Percentiles rank a stretch among this genome's conserved stretches.
Evolutionary conservation across 495 filamentous ascomycete species (phyloP).

Genomic region (Xylaria acuta): DNA sequence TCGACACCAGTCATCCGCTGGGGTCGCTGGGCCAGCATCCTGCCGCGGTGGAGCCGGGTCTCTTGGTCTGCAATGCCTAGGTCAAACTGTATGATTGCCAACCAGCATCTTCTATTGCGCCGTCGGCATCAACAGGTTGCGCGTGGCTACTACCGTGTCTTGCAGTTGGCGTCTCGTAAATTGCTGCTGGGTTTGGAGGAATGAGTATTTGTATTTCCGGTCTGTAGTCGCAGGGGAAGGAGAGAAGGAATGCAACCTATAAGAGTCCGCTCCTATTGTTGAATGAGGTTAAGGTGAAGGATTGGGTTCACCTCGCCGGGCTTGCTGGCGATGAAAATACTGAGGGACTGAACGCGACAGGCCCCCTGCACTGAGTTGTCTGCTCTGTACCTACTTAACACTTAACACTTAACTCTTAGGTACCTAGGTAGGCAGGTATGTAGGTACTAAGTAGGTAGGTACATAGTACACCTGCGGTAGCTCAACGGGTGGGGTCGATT

Average conservation of each 20-base stretch:
- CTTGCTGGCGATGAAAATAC: slow-evolving; percentile 22
- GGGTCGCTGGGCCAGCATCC: slow-evolving; percentile 29
- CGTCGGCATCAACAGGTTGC: slow-evolving; percentile 12
- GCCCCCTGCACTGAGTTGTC: background rate
- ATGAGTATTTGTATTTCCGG: background rate
- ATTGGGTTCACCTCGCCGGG: slow-evolving; percentile 1
- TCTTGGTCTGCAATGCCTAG: slow-evolving; percentile 19
- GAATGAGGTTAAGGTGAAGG: background rate
- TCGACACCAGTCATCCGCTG: slow-evolving; percentile 28
- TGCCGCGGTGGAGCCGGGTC: slow-evolving; percentile 15
- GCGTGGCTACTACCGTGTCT: background rate
- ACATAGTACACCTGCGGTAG: background rate
- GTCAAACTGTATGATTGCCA: slow-evolving; percentile 30
- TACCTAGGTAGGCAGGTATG: no score
- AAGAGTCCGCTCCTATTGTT: background rate
- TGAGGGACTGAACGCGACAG: slow-evolving; percentile 8
- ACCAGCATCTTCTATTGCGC: slow-evolving; percentile 40
- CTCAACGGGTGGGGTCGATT: background rate
- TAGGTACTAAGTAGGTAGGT: no score
- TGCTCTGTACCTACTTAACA: no score
- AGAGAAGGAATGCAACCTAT: background rate
- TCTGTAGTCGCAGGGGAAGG: background rate
- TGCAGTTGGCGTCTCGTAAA: slow-evolving; percentile 1
- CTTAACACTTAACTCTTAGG: no score
- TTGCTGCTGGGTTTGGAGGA: background rate